A percentile compares a stretch with the other conserved stretches of the same genome.
phyloP scores from a whole-genome alignment of 257 asterid genomes.

The Primulina eburnea region DNA sequence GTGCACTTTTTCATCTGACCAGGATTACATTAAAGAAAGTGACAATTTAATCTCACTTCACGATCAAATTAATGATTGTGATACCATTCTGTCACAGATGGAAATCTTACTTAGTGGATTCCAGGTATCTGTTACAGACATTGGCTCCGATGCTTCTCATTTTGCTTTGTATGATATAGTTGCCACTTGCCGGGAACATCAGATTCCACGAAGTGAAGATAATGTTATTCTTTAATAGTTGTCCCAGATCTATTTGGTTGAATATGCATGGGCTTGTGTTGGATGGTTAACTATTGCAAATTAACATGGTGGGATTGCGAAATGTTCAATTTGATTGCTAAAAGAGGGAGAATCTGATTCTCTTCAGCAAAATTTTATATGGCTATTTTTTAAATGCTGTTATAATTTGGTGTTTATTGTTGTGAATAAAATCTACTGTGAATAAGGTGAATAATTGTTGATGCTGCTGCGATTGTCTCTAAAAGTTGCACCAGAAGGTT shows the following conservation, averaged over 20 bases:
- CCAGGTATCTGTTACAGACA: slow-evolving; percentile 54
- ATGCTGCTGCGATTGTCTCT: background rate
- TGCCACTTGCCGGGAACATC: slow-evolving; percentile 1
- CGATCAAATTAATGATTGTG: slow-evolving; percentile 96
- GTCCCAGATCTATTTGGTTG: slow-evolving; percentile 9
- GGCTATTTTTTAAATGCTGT: slow-evolving; percentile 19
- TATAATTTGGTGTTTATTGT: slow-evolving; percentile 15
- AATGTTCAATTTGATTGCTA: slow-evolving; percentile 11
- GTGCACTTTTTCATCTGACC: slow-evolving; percentile 24
- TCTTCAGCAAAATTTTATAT: slow-evolving; percentile 7
- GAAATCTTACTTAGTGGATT: slow-evolving; percentile 92
- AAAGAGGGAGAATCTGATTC: background rate
- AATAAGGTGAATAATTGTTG: slow-evolving; percentile 11
- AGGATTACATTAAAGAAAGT: slow-evolving; percentile 98
- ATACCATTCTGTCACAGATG: slow-evolving; percentile 87
- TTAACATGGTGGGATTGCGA: background rate
- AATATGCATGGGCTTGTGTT: slow-evolving; percentile 14
- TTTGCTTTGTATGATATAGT: slow-evolving; percentile 14
- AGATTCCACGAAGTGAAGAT: background rate
- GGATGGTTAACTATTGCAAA: slow-evolving; percentile 11
- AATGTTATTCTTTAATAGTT: background rate
- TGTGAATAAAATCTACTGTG: background rate
- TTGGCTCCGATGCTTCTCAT: slow-evolving; percentile 7
- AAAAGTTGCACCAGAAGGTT: slow-evolving; percentile 22
- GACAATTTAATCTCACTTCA: slow-evolving; percentile 94